phyloP scores from a whole-genome alignment of 139 green algal genomes.

The Closterium sp. region DNA sequence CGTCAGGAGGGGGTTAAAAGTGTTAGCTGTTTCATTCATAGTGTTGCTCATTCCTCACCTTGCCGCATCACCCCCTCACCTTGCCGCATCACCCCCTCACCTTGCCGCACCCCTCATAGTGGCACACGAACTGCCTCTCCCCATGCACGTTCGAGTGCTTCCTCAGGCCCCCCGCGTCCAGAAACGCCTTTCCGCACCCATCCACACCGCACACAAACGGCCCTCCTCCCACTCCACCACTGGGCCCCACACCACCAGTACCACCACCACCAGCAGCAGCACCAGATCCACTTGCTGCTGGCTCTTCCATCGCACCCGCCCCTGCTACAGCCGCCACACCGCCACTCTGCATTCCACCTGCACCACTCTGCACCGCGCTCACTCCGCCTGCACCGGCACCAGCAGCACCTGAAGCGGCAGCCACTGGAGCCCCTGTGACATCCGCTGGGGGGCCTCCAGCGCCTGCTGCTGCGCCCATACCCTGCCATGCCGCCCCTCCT shows the following conservation, averaged over 20 bases:
- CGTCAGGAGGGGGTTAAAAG: too few relatives aligned
- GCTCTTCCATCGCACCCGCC: background rate
- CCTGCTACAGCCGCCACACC: background rate
- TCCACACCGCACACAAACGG: constrained; percentile 43
- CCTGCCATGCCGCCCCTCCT: background rate
- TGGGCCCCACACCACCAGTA: background rate
- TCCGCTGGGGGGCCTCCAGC: background rate
- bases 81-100: constrained; percentile 58
- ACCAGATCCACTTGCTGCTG: background rate
- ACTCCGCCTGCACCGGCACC: background rate
- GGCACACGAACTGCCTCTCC: constrained; percentile 59
- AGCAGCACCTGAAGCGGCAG: background rate
- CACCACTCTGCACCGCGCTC: background rate
- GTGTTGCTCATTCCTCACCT: too few relatives aligned
- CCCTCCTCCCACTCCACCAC: background rate
- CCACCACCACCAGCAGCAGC: background rate
- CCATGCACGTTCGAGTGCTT: constrained; percentile 55
- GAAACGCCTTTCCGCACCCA: constrained; percentile 52
- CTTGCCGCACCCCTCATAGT: constrained; percentile 58
- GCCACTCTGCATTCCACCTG: background rate
- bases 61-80: constrained; percentile 12
- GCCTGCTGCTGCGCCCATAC: background rate
- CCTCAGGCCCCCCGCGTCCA: constrained; percentile 40
- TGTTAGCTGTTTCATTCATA: too few relatives aligned
- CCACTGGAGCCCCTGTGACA: background rate